These are phyloP conservation scores for Acacia confusa DNA, from an alignment of 306 rosid genomes.

Conservation along the genomic window DNA sequence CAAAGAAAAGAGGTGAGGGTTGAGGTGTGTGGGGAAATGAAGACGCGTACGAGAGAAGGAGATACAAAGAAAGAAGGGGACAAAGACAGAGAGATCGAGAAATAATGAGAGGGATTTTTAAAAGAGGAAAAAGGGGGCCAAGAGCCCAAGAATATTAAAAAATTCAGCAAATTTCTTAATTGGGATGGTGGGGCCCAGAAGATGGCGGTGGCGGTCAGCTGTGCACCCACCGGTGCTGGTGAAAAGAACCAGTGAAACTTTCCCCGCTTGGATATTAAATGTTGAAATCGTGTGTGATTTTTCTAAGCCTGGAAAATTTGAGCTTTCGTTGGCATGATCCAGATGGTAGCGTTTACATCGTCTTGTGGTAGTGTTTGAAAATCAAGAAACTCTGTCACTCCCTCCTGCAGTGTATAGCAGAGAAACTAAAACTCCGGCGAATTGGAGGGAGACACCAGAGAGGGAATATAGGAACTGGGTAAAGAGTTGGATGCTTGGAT, in stretches of 20 bases:
- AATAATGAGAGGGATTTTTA: conserved; percentile 29
- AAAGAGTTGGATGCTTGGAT: conserved; percentile 9
- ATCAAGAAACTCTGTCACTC: neutral
- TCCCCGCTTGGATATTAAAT: neutral
- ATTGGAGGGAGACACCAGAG: neutral
- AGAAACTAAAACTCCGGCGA: neutral
- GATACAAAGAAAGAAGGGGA: conserved; percentile 34
- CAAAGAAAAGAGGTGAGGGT: conserved; percentile 25
- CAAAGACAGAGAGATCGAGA: conserved; percentile 41
- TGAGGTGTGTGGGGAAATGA: conserved; percentile 35
- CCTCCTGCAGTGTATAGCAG: neutral
- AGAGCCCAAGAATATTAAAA: neutral
- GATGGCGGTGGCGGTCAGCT: conserved; percentile 47
- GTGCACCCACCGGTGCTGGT: conserved; percentile 43
- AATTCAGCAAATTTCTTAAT: neutral
- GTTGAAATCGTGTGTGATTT: neutral
- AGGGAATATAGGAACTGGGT: neutral
- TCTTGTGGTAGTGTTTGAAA: neutral
- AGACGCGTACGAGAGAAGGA: conserved; percentile 80
- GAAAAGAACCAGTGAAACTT: neutral
- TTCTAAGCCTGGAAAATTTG: neutral
- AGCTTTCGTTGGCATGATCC: neutral
- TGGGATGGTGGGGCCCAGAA: conserved; percentile 55
- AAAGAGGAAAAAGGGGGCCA: neutral
- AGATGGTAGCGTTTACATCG: neutral